Conservation (phyloP, 2,329 filamentous ascomycete genomes). For the Colletotrichum liaoningense region DNA sequence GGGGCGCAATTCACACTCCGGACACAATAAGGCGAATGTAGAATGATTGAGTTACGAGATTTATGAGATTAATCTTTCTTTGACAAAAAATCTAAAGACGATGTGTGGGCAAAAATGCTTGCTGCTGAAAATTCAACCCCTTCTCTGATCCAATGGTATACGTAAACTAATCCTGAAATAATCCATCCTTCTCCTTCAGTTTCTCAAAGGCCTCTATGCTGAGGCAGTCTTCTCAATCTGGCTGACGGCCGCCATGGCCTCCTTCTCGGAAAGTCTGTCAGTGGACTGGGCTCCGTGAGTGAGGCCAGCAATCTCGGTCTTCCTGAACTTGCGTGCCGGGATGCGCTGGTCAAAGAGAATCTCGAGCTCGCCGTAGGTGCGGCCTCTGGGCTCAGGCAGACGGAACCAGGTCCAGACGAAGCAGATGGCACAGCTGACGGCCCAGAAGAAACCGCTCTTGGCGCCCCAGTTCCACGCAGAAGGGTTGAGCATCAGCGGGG, state of each 20-base stretch:
- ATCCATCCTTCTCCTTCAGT: neutral
- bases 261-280: conserved; percentile 18
- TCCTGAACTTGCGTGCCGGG: conserved; percentile 54
- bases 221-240: conserved; percentile 25
- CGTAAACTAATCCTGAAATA: neutral
- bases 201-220: neutral
- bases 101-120: no score
- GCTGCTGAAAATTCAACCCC: neutral
- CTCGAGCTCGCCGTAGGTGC: conserved; percentile 67
- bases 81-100: neutral
- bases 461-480: conserved; percentile 60
- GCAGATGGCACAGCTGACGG: conserved; percentile 55
- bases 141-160: neutral
- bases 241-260: neutral
- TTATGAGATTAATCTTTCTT: neutral
- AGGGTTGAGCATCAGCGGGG: conserved; percentile 60
- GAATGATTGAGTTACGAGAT: neutral
- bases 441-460: conserved; percentile 60
- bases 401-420: conserved; percentile 63
- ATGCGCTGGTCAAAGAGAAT: conserved; percentile 61
- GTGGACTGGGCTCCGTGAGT: neutral
- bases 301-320: neutral
- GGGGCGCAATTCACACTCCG: no score
- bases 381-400: conserved; percentile 65
- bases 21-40: no score